These are phyloP conservation scores for Aspergillus neoniger DNA, from an alignment of 2,329 filamentous ascomycete genomes.

Conservation along the genomic window DNA sequence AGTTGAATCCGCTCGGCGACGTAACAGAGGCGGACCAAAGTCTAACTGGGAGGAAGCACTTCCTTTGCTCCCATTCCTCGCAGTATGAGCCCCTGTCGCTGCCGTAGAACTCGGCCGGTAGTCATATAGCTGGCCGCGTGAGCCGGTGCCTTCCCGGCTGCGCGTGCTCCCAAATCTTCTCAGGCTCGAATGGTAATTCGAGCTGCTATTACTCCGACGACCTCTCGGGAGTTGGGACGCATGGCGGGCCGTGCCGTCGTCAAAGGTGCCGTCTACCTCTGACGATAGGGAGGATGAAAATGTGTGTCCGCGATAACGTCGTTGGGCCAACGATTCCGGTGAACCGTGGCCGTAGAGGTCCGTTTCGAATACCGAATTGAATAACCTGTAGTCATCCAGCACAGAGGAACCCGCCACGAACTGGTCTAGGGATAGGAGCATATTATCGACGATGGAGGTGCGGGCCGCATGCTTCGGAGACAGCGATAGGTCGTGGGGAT, in stretches of 20 bases:
- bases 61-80: constrained; percentile 68
- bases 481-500: constrained; percentile 77
- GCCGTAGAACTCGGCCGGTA: constrained; percentile 29
- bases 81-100: constrained; percentile 32
- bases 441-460: constrained; percentile 92
- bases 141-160: constrained; percentile 41
- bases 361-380: constrained; percentile 44
- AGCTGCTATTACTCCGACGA: constrained; percentile 78
- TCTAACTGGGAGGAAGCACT: constrained; percentile 79
- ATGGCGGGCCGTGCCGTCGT: constrained; percentile 44
- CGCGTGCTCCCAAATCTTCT: constrained; percentile 66
- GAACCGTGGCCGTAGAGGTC: constrained; percentile 37
- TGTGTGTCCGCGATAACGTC: constrained; percentile 59
- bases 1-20: constrained; percentile 33
- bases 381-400: constrained; percentile 40
- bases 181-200: constrained; percentile 64
- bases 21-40: constrained; percentile 54
- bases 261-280: constrained; percentile 52
- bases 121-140: constrained; percentile 40
- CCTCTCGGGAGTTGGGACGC: constrained; percentile 48
- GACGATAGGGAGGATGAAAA: constrained; percentile 63
- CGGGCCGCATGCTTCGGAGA: constrained; percentile 74
- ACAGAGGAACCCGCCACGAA: constrained; percentile 54
- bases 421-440: constrained; percentile 90
- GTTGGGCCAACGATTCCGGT: constrained; percentile 33